These are phyloP conservation scores for Agaricus subrufescens DNA, from an alignment of 768 basidiomycete genomes.

Conservation along the genomic window DNA sequence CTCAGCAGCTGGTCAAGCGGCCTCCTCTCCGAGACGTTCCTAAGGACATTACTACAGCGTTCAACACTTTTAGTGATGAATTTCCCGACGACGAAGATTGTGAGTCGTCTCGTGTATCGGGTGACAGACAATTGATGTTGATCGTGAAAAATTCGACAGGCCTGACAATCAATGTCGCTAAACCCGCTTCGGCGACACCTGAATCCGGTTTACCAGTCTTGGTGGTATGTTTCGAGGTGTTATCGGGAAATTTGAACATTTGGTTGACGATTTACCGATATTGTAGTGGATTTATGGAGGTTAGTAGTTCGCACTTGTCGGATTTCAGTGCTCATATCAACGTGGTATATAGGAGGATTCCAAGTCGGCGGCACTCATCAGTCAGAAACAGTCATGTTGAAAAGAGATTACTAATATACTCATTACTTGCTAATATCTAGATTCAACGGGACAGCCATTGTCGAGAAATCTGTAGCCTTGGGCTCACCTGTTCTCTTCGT, in stretches of 20 bases:
- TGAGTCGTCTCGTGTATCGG: slow-evolving; percentile 16
- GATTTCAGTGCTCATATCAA: background rate
- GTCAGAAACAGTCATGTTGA: background rate
- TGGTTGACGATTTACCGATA: background rate
- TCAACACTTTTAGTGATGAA: slow-evolving; percentile 22
- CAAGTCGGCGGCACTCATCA: slow-evolving; percentile 18
- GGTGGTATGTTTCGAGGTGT: slow-evolving; percentile 31
- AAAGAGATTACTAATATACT: too few relatives aligned
- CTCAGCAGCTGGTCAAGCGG: slow-evolving; percentile 36
- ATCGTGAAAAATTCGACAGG: slow-evolving; percentile 22
- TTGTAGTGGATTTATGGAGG: slow-evolving; percentile 47
- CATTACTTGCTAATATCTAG: slow-evolving; percentile 13
- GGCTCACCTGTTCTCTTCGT: slow-evolving; percentile 42
- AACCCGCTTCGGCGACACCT: slow-evolving; percentile 33
- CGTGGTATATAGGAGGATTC: slow-evolving; percentile 17
- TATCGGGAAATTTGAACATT: background rate
- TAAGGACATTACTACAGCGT: slow-evolving; percentile 27
- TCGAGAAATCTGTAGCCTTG: slow-evolving; percentile 37
- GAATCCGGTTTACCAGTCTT: slow-evolving; percentile 47
- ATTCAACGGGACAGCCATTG: slow-evolving; percentile 34
- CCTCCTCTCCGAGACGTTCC: slow-evolving; percentile 30
- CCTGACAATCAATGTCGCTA: slow-evolving; percentile 49
- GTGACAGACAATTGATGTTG: background rate
- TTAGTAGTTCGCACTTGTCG: slow-evolving; percentile 8
- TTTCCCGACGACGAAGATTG: slow-evolving; percentile 39